Evolutionary conservation across 306 rosid genomes (phyloP), one percentile per base, ranked within the genome.

Genomic region (Pyrus pyrifolia): DNA sequence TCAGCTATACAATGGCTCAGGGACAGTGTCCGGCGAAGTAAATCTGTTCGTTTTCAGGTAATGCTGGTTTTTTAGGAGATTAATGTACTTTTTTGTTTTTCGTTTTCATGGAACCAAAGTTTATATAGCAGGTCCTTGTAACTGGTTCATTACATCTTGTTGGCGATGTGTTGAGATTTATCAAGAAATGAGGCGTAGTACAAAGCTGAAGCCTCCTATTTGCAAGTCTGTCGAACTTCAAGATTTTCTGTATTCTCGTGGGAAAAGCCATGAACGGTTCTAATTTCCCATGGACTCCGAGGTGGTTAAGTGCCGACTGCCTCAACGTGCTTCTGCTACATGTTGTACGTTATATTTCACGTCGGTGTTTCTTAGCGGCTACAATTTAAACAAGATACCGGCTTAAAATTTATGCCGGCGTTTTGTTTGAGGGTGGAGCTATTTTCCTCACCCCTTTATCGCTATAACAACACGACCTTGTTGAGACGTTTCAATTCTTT

Each of bases 141-240:
- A 90, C 97, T 8, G 97, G 98, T 71, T 95, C 97, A 66, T 64
- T 95, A 66, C 98, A 95, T 82, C 98, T 95, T 73, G 83, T 92
- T 81, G 98, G 98, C 38, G 98, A 95, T 21, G 90, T 92, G 69
- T 80, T 95, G 90, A 92, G 81, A 88, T 82, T 88, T 71, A 74
- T 92, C 76, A 95, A 87, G 89, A 88, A 88, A 84, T 94, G 85
- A 94, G 74, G 75, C 66, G 70, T 59, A 27, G 73, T 77, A 38
- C 59, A 42, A 60, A 69, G 29, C 42, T 38, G 71, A 84, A 72
- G 71, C 40, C 65, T 75, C 60, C 38, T 8, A 29, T 38, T 40
- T 60, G 69, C 45, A 12, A 21, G 70, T 59, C 67, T 70, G 66
- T 66, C 60, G 25, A 38, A 59, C 68, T 10, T 38, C 29, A 4